A percentile compares a stretch with the other conserved stretches of the same genome.
phyloP scores from a whole-genome alignment of 225 moss, liverwort and hornwort species.

The Ulota crispa region DNA sequence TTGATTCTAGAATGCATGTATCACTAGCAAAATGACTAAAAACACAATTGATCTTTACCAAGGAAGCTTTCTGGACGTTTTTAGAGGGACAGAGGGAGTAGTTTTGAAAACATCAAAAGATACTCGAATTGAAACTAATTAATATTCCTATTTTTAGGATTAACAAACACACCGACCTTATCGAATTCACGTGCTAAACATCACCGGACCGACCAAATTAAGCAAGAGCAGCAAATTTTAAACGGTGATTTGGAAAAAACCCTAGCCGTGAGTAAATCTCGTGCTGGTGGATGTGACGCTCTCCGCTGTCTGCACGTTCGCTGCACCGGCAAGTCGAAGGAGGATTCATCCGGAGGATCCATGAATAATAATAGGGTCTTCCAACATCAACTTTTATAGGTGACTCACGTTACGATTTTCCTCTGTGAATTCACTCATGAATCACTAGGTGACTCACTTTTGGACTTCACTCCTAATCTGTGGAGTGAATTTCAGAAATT shows the following conservation, averaged over 20 bases:
- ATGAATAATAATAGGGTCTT: too few species aligned
- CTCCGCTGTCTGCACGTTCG: conserved; percentile 20
- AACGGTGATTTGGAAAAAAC: background rate
- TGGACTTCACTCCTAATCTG: too few species aligned
- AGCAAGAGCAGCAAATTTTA: background rate
- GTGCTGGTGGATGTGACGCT: conserved; percentile 28
- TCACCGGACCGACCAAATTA: background rate
- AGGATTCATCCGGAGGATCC: conserved; percentile 22
- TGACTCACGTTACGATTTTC: too few species aligned
- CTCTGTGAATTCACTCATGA: too few species aligned
- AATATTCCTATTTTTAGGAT: background rate
- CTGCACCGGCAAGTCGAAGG: conserved; percentile 12
- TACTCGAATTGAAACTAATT: background rate
- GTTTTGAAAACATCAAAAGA: background rate
- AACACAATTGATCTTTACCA: too few species aligned
- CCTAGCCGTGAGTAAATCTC: conserved; percentile 22
- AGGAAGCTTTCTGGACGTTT: too few species aligned
- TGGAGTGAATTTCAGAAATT: too few species aligned
- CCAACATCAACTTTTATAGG: too few species aligned
- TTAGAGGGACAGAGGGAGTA: too few species aligned
- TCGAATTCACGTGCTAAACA: background rate
- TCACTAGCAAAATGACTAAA: too few species aligned
- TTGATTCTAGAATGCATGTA: too few species aligned
- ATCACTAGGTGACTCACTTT: too few species aligned
- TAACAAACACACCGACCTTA: background rate